These are phyloP conservation scores for Colletotrichum salicis DNA, from an alignment of 2,329 filamentous ascomycete genomes.

Conservation along the genomic window DNA sequence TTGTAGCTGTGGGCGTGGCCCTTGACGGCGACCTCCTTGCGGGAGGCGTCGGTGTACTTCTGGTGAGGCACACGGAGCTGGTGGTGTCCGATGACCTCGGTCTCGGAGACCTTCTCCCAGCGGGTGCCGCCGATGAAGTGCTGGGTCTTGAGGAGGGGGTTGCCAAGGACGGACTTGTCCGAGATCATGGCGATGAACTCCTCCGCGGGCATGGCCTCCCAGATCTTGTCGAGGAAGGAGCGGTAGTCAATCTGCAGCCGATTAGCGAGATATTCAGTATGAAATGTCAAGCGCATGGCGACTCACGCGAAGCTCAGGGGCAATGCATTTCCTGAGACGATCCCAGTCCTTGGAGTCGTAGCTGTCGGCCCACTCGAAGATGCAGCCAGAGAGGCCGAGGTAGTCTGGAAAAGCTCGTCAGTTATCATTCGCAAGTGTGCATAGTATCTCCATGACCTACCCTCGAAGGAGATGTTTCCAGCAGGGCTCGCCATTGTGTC, in stretches of 20 bases:
- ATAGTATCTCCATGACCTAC: slow-evolving; percentile 63
- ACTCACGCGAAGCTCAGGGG: slow-evolving; percentile 52
- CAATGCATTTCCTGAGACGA: slow-evolving; percentile 64
- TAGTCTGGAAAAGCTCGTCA: slow-evolving; percentile 57
- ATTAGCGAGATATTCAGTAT: neutral
- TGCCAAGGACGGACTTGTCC: slow-evolving; percentile 66
- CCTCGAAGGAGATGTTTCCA: slow-evolving; percentile 35
- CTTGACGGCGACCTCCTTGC: slow-evolving; percentile 63
- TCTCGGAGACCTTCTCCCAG: slow-evolving; percentile 67
- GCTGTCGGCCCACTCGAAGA: slow-evolving; percentile 72
- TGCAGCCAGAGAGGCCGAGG: slow-evolving; percentile 58
- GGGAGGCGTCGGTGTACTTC: slow-evolving; percentile 63
- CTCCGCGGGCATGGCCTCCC: slow-evolving; percentile 69
- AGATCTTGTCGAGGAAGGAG: slow-evolving; percentile 67
- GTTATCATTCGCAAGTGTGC: slow-evolving; percentile 43
- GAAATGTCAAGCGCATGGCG: too few relatives aligned
- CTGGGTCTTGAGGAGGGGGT: slow-evolving; percentile 71
- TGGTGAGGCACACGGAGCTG: slow-evolving; percentile 72
- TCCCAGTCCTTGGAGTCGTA: slow-evolving; percentile 75
- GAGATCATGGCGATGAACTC: slow-evolving; percentile 72
- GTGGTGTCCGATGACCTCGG: slow-evolving; percentile 69
- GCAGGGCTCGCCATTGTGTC: slow-evolving; percentile 28
- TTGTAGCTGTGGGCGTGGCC: slow-evolving; percentile 70
- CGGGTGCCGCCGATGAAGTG: slow-evolving; percentile 70
- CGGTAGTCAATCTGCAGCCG: slow-evolving; percentile 74